A percentile compares a stretch with the other conserved stretches of the same genome.
Conservation (phyloP, 441 rosid species). For the Adansonia madagascariensis region DNA sequence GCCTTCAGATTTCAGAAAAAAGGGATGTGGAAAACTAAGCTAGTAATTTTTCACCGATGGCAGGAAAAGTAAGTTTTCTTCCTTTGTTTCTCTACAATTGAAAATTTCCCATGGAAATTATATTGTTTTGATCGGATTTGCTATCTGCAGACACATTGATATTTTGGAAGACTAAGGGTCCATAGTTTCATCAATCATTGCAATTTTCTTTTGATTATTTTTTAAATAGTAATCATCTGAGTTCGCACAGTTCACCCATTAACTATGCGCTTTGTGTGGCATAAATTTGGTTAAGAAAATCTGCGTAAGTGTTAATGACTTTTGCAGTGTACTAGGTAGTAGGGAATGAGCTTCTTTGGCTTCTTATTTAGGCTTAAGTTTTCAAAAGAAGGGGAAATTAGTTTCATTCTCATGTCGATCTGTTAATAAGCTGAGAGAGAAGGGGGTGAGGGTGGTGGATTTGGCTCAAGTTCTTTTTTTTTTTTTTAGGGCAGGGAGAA, state of each 20-base stretch:
- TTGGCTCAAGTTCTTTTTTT: no score
- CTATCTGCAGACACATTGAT: background rate
- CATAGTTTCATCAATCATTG: background rate
- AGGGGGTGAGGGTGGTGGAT: no score
- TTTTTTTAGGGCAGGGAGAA: background rate
- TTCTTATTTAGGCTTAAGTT: background rate
- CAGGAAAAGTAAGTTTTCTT: conserved; percentile 55
- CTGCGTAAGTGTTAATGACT: background rate
- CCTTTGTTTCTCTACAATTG: background rate
- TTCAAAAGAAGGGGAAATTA: background rate
- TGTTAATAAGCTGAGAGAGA: no score
- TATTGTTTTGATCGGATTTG: background rate
- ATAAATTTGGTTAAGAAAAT: background rate
- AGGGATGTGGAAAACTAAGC: conserved; percentile 59
- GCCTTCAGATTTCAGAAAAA: conserved; percentile 61
- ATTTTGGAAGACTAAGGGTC: background rate
- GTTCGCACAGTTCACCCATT: background rate
- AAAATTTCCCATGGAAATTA: background rate
- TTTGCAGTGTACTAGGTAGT: conserved; percentile 2
- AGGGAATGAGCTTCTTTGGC: background rate
- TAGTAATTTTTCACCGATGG: conserved; percentile 66
- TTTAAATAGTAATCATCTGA: background rate
- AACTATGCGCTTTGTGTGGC: background rate
- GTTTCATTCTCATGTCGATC: background rate
- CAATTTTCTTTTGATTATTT: background rate